These are phyloP conservation scores for Endothia cerciana DNA, from an alignment of 2,329 filamentous ascomycete species.

Conservation along the genomic window DNA sequence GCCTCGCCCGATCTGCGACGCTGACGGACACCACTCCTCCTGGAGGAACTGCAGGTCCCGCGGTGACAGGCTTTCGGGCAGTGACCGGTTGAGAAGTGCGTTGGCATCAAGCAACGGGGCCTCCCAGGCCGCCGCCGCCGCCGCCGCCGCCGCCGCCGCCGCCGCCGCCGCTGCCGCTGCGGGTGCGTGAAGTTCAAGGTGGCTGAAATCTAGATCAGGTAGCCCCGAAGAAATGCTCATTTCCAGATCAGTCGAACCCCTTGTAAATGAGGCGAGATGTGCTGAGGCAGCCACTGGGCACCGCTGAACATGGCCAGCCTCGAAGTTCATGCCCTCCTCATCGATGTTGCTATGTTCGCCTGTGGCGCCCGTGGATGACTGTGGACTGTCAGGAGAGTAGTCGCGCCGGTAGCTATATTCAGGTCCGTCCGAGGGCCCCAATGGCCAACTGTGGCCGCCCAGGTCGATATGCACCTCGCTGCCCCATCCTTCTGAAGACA, in stretches of 20 bases:
- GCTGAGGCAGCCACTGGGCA: neutral
- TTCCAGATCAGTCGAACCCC: slow-evolving; percentile 2
- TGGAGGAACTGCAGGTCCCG: slow-evolving; percentile 31
- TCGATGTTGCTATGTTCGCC: slow-evolving; percentile 7
- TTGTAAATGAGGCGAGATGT: neutral
- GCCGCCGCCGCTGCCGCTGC: neutral
- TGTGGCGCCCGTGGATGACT: neutral
- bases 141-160: no score
- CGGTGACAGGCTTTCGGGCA: slow-evolving; percentile 29
- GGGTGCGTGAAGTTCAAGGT: neutral
- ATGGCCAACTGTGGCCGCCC: slow-evolving; percentile 10
- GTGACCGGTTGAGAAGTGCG: slow-evolving; percentile 20
- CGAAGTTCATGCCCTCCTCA: neutral
- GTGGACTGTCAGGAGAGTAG: slow-evolving; percentile 3
- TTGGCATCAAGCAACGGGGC: slow-evolving; percentile 7
- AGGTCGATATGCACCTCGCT: slow-evolving; percentile 12
- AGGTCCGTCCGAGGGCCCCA: slow-evolving; percentile 1
- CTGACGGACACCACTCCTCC: slow-evolving; percentile 39
- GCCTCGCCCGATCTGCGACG: slow-evolving; percentile 38
- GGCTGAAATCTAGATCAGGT: slow-evolving; percentile 1
- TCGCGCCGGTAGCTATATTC: slow-evolving; percentile 5
- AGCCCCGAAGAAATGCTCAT: slow-evolving; percentile 2
- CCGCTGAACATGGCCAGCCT: neutral
- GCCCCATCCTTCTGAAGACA: slow-evolving; percentile 10
- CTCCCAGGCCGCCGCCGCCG: neutral